Evolutionary conservation across 2,329 filamentous ascomycete genomes (phyloP), one percentile per base, ranked within the genome.

Genomic region (Geoglossum cookeanum): DNA sequence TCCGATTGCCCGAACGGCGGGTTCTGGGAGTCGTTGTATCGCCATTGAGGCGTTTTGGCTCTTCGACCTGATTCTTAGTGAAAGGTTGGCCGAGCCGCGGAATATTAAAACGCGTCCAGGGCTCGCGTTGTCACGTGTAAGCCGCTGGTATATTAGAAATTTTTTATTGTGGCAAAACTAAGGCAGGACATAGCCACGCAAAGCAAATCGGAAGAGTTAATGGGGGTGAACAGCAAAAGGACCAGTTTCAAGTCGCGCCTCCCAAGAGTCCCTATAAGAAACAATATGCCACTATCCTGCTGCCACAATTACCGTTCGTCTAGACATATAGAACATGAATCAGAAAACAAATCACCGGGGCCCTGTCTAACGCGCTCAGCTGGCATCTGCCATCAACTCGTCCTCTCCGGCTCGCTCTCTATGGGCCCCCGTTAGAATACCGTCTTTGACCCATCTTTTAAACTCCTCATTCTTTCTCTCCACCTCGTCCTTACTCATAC

Each of bases 1-100:
- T 39, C 80, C 77, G 5, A 90, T 72, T 9, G 78, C 74, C 52
- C 75, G 75, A 27, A 76, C 70, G 13, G 77, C 74, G 2, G 49
- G 22, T 6, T 32, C 30, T 13, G 49, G 22, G 49, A 53, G 49
- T 17, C 17, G 30, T n/a, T 35, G 49, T 22, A 53, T 53, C 3
- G 30, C 32, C 49, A 53, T 53, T 4, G 17, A 17, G 3, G 15
- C 49, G 22, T 37, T 22, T n/a, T 6, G 48, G 27, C 17, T 37
- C 29, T 49, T 49, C 9, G 17, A 29, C 2, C 22, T 22, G 22
- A 22, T 22, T 22, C 22, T 22, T 22, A 22, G 22, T 22, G 22
- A 22, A 22, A 22, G 22, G 22, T 22, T 22, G 22, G 22, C 22
- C 22, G 22, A 22, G 22, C 22, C 22, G 22, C 22, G 22, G 22